These are phyloP conservation scores for Sporothrix curviconia DNA, from an alignment of 2,329 filamentous ascomycete genomes.

Conservation along the genomic window DNA sequence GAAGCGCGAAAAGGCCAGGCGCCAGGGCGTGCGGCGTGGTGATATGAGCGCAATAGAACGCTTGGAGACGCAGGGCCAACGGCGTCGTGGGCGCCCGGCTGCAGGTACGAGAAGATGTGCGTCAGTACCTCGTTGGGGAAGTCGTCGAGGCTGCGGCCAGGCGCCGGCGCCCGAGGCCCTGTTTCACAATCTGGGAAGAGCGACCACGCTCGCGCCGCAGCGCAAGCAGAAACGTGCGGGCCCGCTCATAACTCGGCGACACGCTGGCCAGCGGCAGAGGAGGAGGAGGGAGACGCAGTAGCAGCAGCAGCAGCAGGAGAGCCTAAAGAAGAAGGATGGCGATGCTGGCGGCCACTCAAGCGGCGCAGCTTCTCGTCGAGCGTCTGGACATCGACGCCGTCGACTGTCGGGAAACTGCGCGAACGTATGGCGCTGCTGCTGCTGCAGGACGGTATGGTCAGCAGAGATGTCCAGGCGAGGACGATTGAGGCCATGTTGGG, in stretches of 20 bases:
- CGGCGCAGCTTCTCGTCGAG: constrained; percentile 47
- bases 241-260: constrained; percentile 58
- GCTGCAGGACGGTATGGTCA: constrained; percentile 17
- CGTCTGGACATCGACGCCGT: constrained; percentile 32
- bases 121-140: constrained; percentile 92
- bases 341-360: constrained; percentile 37
- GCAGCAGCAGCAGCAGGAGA: neutral
- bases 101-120: constrained; percentile 82
- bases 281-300: neutral
- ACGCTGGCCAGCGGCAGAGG: constrained; percentile 40
- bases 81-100: constrained; percentile 73
- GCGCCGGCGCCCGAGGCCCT: constrained; percentile 3
- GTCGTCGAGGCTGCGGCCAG: constrained; percentile 41
- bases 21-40: constrained; percentile 91
- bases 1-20: constrained; percentile 82
- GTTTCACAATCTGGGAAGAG: constrained; percentile 48
- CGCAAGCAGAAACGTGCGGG: constrained; percentile 41
- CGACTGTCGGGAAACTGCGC: constrained; percentile 24
- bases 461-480: constrained; percentile 34
- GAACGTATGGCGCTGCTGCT: neutral
- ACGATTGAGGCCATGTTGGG: constrained; percentile 53
- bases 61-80: constrained; percentile 80
- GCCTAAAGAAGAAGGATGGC: neutral
- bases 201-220: constrained; percentile 39
- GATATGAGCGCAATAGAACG: constrained; percentile 79